Base-by-base conservation (phyloP, 441 rosid genomes). In the Omphalea diandra region DNA sequence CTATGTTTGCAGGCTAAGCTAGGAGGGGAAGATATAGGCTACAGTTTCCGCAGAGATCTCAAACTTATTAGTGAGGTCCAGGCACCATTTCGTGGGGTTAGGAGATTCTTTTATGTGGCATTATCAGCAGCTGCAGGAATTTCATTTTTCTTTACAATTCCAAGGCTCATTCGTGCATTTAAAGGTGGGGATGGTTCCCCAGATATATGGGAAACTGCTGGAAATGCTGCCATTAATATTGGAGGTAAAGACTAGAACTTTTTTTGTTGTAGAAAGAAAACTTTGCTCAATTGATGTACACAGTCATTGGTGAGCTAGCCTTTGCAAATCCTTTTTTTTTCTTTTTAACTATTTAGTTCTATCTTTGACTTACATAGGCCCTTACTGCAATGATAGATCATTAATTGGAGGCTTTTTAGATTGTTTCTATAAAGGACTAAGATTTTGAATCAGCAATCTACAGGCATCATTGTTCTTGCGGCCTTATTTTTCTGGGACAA, bases 51-150 rank as follows among this genome's bases (percentile, higher is more conserved):
- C 35, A 83, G 98, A 85, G 99, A 95, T 82, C 90, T 92, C 68
- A 92, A 92, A 81, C 94, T 92, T 61, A 90, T 95, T 56, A 85
- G 98, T 26, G 98, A 92, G 86, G 99, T 95, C 68, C 96, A 90
- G 83, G 98, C 99, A 72, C 99, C 98, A n/a, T 95, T 92, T 78
- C 98, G 97, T n/a, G 98, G 98, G 54, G 69, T 92, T 76, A 83
- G 98, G 77, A 88, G 89, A 72, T 94, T 91, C 82, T 89, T 94
- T 77, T 90, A 86, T 59, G 75, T 90, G 50, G 99, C 98, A 65
- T 79, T 94, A 68, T 76, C 87, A 2, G 91, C 94, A 63, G 98
- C 98, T 73, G 96, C 99, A 5, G 97, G 99, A 70, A 92, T 94
- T 78, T 92, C 99, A 47, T 75, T 81, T 50, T 69, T 94, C 72